These are phyloP conservation scores for Magnusiomyces starmeri DNA, from an alignment of 1,139 yeast genomes.

Conservation along the genomic window DNA sequence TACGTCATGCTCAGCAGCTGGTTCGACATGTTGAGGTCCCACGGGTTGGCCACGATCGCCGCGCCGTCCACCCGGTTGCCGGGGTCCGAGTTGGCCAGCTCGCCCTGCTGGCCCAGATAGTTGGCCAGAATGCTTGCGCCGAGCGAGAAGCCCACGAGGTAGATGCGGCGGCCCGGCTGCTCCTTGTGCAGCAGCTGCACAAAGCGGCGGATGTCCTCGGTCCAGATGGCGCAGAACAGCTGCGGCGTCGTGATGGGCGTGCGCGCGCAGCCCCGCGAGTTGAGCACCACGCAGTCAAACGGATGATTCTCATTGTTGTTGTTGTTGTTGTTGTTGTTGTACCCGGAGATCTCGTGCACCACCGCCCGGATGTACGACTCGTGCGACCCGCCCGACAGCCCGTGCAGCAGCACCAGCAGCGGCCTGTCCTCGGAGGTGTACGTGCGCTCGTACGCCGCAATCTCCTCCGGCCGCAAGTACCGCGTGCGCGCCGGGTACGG, in stretches of 20 bases:
- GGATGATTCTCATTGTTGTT: slow-evolving; percentile 4
- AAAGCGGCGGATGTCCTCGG: slow-evolving; percentile 62
- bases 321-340: neutral
- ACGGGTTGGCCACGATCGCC: slow-evolving; percentile 65
- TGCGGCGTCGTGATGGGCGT: slow-evolving; percentile 69
- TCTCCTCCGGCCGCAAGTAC: slow-evolving; percentile 50
- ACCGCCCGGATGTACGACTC: slow-evolving; percentile 74
- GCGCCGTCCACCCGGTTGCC: slow-evolving; percentile 55
- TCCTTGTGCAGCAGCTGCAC: slow-evolving; percentile 44
- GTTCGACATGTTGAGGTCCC: slow-evolving; percentile 67
- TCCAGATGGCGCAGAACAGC: slow-evolving; percentile 67
- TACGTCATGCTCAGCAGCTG: slow-evolving; percentile 45
- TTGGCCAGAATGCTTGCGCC: slow-evolving; percentile 81
- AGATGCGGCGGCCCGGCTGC: slow-evolving; percentile 59
- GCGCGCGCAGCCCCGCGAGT: slow-evolving; percentile 82
- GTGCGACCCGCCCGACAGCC: slow-evolving; percentile 88
- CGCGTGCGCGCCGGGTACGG: slow-evolving; percentile 73
- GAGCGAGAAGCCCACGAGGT: slow-evolving; percentile 74
- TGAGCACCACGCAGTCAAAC: slow-evolving; percentile 68
- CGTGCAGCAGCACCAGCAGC: slow-evolving; percentile 66
- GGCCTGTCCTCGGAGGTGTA: slow-evolving; percentile 42
- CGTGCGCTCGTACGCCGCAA: slow-evolving; percentile 20
- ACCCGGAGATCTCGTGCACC: slow-evolving; percentile 22
- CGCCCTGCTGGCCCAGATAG: slow-evolving; percentile 68
- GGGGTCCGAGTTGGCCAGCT: slow-evolving; percentile 24